Evolutionary conservation across 108 stramenopile genomes (phyloP).

Genomic region (Fistulifera pelliculosa): DNA sequence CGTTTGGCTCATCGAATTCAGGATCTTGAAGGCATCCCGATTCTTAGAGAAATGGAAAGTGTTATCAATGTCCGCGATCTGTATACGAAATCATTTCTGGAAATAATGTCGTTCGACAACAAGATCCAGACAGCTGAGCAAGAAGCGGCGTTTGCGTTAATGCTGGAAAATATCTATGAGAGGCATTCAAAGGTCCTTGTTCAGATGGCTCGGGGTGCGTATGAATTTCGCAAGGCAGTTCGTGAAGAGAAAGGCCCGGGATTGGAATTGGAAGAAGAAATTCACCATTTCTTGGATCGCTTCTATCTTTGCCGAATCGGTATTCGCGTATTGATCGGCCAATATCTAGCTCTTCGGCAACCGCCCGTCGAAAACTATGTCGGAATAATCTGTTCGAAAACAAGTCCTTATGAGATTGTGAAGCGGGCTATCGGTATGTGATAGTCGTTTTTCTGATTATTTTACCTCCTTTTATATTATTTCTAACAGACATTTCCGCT

Average conservation of each 20-base stretch:
- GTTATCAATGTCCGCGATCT: conserved; percentile 81
- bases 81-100: conserved; percentile 84
- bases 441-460: no score
- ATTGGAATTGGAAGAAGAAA: conserved; percentile 55
- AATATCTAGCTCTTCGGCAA: conserved; percentile 82
- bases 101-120: conserved; percentile 61
- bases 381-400: conserved; percentile 76
- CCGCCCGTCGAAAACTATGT: conserved; percentile 86
- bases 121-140: conserved; percentile 48
- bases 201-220: conserved; percentile 95
- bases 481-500: no score
- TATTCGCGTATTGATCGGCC: conserved; percentile 97
- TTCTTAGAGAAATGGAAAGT: conserved; percentile 58
- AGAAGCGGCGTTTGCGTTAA: conserved; percentile 71
- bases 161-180: conserved; percentile 88
- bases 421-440: conserved; percentile 78
- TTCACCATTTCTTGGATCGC: conserved; percentile 92
- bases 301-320: conserved; percentile 97
- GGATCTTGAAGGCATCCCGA: conserved; percentile 80
- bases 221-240: conserved; percentile 82
- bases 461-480: no score
- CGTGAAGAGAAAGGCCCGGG: conserved; percentile 17
- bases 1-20: conserved; percentile 93
- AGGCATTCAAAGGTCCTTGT: conserved; percentile 86
- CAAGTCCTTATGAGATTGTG: conserved; percentile 93